Percentiles rank a stretch among this genome's conserved stretches.
phyloP scores from a whole-genome alignment of 352 stramenopile species.

The Peronospora farinosa region DNA sequence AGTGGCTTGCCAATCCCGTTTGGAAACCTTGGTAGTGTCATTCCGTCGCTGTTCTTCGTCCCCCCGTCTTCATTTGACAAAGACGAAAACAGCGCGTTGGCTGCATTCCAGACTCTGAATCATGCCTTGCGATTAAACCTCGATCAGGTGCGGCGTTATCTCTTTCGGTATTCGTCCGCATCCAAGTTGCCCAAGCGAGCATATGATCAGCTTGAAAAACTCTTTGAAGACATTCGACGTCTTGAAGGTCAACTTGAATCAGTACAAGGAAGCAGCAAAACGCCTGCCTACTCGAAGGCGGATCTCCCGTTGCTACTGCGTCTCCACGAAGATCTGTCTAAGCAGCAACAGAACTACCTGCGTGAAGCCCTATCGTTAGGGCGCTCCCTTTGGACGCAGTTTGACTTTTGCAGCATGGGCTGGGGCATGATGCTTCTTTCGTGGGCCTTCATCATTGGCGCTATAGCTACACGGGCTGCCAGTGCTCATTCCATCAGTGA shows the following conservation, averaged over 20 bases:
- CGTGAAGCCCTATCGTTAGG: conserved; percentile 55
- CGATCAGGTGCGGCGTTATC: conserved; percentile 75
- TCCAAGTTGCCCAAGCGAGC: conserved; percentile 57
- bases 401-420: conserved; percentile 72
- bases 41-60: conserved; percentile 87
- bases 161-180: conserved; percentile 56
- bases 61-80: conserved; percentile 4
- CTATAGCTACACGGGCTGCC: conserved; percentile 3
- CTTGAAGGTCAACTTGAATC: conserved; percentile 28
- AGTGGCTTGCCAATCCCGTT: conserved; percentile 94
- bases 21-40: conserved; percentile 90
- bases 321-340: conserved; percentile 31
- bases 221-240: conserved; percentile 36
- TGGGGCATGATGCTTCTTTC: conserved; percentile 54
- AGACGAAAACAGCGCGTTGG: conserved; percentile 11
- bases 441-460: conserved; percentile 32
- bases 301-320: conserved; percentile 32
- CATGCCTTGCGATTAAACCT: conserved; percentile 76
- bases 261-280: conserved; percentile 7
- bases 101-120: conserved; percentile 46
- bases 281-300: conserved; percentile 8
- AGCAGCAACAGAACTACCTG: conserved; percentile 51
- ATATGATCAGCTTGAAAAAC: conserved; percentile 49
- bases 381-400: conserved; percentile 84
- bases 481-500: background rate